Evolutionary conservation across 345 rosid species (phyloP).

Genomic region (Excoecaria agallocha): DNA sequence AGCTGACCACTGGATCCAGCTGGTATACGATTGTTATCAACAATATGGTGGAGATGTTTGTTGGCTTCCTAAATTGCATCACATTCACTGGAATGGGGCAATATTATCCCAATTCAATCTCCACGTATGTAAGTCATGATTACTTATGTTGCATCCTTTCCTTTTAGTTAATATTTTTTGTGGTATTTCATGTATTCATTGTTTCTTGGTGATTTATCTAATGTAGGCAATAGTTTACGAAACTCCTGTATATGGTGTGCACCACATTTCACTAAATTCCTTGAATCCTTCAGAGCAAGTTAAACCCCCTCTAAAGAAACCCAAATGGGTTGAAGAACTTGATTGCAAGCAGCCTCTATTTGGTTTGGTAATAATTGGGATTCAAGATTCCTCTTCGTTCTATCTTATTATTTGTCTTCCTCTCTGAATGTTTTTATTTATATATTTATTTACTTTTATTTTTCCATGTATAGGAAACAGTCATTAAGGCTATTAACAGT

Average conservation of each 20-base stretch:
- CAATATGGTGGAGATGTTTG: constrained; percentile 22
- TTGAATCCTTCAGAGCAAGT: constrained; percentile 37
- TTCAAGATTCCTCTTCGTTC: constrained; percentile 14
- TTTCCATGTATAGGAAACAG: constrained; percentile 53
- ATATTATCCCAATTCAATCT: constrained; percentile 54
- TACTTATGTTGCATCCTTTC: constrained; percentile 29
- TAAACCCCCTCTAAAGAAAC: constrained; percentile 47
- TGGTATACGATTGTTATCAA: constrained; percentile 41
- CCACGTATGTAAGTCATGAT: constrained; percentile 91
- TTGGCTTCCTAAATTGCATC: constrained; percentile 66
- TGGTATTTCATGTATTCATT: constrained; percentile 19
- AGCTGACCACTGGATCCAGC: constrained; percentile 51
- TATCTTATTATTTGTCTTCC: neutral
- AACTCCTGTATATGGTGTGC: constrained; percentile 65
- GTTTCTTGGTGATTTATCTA: constrained; percentile 18
- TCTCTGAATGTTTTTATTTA: neutral
- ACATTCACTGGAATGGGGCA: constrained; percentile 66
- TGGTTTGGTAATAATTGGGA: constrained; percentile 58
- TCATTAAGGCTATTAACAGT: constrained; percentile 68
- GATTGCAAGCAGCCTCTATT: constrained; percentile 43
- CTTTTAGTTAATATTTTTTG: constrained; percentile 2
- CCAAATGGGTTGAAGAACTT: constrained; percentile 70
- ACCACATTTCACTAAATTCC: constrained; percentile 64
- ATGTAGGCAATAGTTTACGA: constrained; percentile 73
- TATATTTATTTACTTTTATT: too few relatives aligned